Conservation (phyloP, 169 alveolate species). For the Plasmodium vinckei region DNA sequence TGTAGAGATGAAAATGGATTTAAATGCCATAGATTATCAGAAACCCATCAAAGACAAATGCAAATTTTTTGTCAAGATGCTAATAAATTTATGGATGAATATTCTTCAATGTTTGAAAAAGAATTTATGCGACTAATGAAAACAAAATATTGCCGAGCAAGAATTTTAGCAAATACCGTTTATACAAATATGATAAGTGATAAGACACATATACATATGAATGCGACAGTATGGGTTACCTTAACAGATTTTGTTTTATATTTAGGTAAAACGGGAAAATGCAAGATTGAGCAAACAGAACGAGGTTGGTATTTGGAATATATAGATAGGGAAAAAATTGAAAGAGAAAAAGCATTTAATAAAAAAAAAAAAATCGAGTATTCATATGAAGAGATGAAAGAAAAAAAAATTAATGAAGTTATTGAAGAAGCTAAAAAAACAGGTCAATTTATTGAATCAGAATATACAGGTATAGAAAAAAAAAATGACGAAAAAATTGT, state of each 20-base stretch:
- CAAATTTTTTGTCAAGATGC: slow-evolving; percentile 93
- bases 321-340: slow-evolving; percentile 89
- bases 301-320: slow-evolving; percentile 94
- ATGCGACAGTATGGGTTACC: slow-evolving; percentile 96
- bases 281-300: slow-evolving; percentile 92
- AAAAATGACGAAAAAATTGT: slow-evolving; percentile 52
- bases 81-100: slow-evolving; percentile 92
- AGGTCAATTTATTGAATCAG: slow-evolving; percentile 66
- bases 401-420: slow-evolving; percentile 67
- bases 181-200: slow-evolving; percentile 92
- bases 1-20: slow-evolving; percentile 97
- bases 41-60: slow-evolving; percentile 94
- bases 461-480: slow-evolving; percentile 51
- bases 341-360: slow-evolving; percentile 76
- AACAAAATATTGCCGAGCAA: slow-evolving; percentile 87
- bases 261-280: slow-evolving; percentile 92
- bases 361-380: slow-evolving; percentile 70
- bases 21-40: slow-evolving; percentile 95
- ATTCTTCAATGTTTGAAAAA: slow-evolving; percentile 91
- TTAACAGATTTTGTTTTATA: slow-evolving; percentile 91
- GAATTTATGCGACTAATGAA: slow-evolving; percentile 92
- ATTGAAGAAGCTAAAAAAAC: slow-evolving; percentile 72
- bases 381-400: slow-evolving; percentile 68
- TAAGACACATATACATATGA: slow-evolving; percentile 95
- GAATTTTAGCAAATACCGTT: slow-evolving; percentile 92